Evolutionary conservation across 2,329 filamentous ascomycete genomes (phyloP).

Genomic region (Xylariales sp.): DNA sequence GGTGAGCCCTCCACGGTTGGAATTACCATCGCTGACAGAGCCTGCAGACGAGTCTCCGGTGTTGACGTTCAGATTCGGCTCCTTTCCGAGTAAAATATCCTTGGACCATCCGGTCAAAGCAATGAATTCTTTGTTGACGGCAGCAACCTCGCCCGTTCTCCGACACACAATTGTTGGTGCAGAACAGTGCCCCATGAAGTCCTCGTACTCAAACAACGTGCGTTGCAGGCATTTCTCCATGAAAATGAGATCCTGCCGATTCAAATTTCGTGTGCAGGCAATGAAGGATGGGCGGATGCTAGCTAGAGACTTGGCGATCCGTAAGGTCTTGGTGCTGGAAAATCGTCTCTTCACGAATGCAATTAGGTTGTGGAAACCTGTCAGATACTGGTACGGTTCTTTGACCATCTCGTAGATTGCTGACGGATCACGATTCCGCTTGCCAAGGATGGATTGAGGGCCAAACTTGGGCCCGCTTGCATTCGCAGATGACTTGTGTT

Average conservation of each 20-base stretch:
- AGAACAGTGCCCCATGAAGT: slow-evolving; percentile 82
- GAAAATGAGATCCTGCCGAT: slow-evolving; percentile 84
- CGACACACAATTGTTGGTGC: slow-evolving; percentile 90
- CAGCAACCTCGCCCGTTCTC: slow-evolving; percentile 89
- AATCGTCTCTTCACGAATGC: slow-evolving; percentile 76
- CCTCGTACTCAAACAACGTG: slow-evolving; percentile 87
- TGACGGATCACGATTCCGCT: slow-evolving; percentile 68
- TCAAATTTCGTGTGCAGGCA: slow-evolving; percentile 83
- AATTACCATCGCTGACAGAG: slow-evolving; percentile 33
- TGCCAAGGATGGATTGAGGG: slow-evolving; percentile 50
- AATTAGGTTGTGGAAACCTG: slow-evolving; percentile 84
- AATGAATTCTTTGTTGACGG: slow-evolving; percentile 95
- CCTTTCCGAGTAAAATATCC: slow-evolving; percentile 81
- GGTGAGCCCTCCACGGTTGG: slow-evolving; percentile 37
- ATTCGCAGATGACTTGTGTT: slow-evolving; percentile 30
- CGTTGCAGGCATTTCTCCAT: slow-evolving; percentile 98
- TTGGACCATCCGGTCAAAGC: slow-evolving; percentile 92
- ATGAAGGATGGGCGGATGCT: slow-evolving; percentile 93
- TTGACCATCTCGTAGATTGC: slow-evolving; percentile 85
- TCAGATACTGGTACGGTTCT: slow-evolving; percentile 86
- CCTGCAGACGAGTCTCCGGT: slow-evolving; percentile 49
- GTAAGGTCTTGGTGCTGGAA: slow-evolving; percentile 68
- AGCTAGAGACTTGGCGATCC: slow-evolving; percentile 82
- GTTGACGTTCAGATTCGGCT: slow-evolving; percentile 85
- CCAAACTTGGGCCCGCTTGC: slow-evolving; percentile 30